Base-by-base conservation (phyloP, 2,329 filamentous ascomycete species). In the Hypoxylon sp. region DNA sequence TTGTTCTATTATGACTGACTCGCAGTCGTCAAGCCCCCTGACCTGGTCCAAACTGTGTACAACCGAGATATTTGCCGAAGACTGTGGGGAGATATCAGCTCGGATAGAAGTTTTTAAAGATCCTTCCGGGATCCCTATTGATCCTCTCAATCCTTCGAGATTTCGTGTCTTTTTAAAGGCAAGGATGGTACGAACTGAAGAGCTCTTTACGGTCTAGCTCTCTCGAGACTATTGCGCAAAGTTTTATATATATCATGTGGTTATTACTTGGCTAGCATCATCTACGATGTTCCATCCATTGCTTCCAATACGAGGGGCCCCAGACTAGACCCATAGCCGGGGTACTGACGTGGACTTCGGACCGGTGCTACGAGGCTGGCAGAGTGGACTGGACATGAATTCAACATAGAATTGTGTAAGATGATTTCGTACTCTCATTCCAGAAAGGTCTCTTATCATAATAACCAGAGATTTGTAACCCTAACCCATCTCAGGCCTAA, bases 21-120 rank as follows among this genome's bases (percentile, higher is more conserved):
- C 39, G 17, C 2, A 17, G 39, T 19, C n/a, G 39, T 22, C 22
- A 44, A 4, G 17, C 39, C 39, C 39, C 39, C 39, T 22, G 17
- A 11, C 17, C 19, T 4, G 6, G 11, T 44, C 17, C 9, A 44
- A 44, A 11, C 17, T 22, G 5, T 9, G 17, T 19, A 17, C 17
- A 44, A 44, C 39, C 39, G 39, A 44, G 39, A 44, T 44, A 44
- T 44, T 22, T 44, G 39, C 39, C 39, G 39, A 44, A 22, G 39
- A 44, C 17, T 44, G 39, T 44, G 39, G 39, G 17, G 39, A 44
- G 39, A 22, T 44, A 10, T 44, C 17, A 22, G 39, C 17, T 44
- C 39, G 39, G 39, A 22, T 22, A 44, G 39, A 44, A 2, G 39
- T 44, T 19, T 11, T 19, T 11, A 22, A 19, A 8, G 17, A 44